phyloP scores from a whole-genome alignment of 2,329 filamentous ascomycete species.

The Ustilaginoidea virens region DNA sequence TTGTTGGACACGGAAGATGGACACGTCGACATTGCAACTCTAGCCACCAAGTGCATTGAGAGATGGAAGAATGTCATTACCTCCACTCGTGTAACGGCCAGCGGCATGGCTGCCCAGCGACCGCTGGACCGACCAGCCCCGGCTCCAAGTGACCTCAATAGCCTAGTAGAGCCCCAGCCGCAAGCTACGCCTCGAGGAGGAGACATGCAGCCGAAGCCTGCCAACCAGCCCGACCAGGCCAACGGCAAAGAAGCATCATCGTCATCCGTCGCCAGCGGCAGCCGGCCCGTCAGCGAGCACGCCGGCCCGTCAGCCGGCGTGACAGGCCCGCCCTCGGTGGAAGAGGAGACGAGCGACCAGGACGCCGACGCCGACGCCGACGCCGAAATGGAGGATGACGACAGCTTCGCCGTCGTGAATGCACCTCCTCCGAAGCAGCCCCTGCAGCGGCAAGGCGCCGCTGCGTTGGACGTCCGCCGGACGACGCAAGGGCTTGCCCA shows the following conservation, averaged over 20 bases:
- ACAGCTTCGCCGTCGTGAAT: conserved; percentile 35
- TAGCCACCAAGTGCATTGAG: conserved; percentile 39
- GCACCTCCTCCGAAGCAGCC: conserved; percentile 21
- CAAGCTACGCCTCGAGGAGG: conserved; percentile 10
- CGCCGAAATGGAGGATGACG: conserved; percentile 43
- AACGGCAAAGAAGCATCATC: no score
- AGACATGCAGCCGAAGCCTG: conserved; percentile 9
- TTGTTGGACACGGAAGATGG: conserved; percentile 34
- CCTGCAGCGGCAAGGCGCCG: conserved; percentile 22
- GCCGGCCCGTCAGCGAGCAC: conserved; percentile 18
- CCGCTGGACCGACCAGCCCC: conserved; percentile 24
- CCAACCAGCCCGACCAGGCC: no score
- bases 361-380: conserved; percentile 29
- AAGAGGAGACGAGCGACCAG: conserved; percentile 15
- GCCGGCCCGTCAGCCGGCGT: conserved; percentile 16
- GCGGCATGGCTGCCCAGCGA: conserved; percentile 34
- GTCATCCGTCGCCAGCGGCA: conserved; percentile 21
- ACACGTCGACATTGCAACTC: conserved; percentile 32
- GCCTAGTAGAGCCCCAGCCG: conserved; percentile 10
- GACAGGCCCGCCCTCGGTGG: conserved; percentile 23
- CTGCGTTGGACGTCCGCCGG: conserved; percentile 27
- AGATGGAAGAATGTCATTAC: conserved; percentile 47
- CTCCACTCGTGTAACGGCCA: conserved; percentile 27
- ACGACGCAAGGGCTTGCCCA: conserved; percentile 23
- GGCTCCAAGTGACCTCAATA: conserved; percentile 8